Evolutionary conservation across 768 basidiomycete species (phyloP).

Genomic region (Trametes meyenii): DNA sequence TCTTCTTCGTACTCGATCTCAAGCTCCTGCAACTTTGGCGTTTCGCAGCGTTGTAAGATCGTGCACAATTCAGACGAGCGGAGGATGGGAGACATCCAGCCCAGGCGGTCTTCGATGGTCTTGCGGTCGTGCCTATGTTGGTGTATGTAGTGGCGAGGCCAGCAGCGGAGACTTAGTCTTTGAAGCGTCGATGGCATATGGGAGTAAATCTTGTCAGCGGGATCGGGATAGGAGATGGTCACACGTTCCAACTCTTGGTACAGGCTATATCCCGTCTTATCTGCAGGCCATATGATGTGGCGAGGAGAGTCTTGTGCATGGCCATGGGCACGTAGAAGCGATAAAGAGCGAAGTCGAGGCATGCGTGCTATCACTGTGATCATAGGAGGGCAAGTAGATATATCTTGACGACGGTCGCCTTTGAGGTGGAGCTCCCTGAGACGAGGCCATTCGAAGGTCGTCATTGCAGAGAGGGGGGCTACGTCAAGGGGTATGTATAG

Average conservation of each 20-base stretch:
- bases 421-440: not conserved
- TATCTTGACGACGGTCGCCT: not conserved
- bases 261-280: no score
- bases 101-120: not conserved
- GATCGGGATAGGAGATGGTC: slow-evolving; percentile 2
- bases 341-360: not conserved
- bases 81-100: not conserved
- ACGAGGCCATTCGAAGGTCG: not conserved
- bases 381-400: not conserved
- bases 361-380: not conserved
- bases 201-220: not conserved
- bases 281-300: no score
- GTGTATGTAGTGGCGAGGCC: slow-evolving; percentile 5
- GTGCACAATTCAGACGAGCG: not conserved
- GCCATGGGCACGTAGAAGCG: not conserved
- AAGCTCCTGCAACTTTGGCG: not conserved
- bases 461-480: not conserved
- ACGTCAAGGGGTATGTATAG: not conserved
- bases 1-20: slow-evolving; percentile 9
- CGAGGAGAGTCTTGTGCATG: not conserved
- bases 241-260: not conserved
- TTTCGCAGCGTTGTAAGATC: not conserved
- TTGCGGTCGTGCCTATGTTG: not conserved
- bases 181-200: not conserved
- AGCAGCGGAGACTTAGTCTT: not conserved